These are phyloP conservation scores for Emergomyces orientalis DNA, from an alignment of 2,329 filamentous ascomycete genomes.

Conservation along the genomic window DNA sequence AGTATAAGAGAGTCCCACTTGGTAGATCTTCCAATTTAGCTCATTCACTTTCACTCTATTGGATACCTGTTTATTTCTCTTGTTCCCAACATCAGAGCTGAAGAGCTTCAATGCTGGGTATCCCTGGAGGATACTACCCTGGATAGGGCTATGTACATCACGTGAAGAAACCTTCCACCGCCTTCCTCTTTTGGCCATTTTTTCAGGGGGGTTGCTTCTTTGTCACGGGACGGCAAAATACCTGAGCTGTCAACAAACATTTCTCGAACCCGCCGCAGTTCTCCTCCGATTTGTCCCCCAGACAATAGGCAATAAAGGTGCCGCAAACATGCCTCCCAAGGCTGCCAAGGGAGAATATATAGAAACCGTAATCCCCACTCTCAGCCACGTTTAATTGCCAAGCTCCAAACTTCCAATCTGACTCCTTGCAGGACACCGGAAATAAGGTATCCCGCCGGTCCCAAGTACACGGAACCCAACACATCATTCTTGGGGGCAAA, in stretches of 20 bases:
- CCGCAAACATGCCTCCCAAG: constrained; percentile 59
- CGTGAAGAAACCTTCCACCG: neutral
- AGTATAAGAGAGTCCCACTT: neutral
- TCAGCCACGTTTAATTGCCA: neutral
- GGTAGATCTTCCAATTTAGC: neutral
- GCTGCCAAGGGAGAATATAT: constrained; percentile 86
- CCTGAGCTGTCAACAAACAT: neutral
- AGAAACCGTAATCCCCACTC: constrained; percentile 61
- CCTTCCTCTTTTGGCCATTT: neutral
- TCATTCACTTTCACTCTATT: neutral
- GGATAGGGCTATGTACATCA: neutral
- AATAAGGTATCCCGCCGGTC: constrained; percentile 96
- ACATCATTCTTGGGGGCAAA: constrained; percentile 94
- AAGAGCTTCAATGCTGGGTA: too few relatives aligned
- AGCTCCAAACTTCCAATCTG: neutral
- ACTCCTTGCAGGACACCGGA: constrained; percentile 65
- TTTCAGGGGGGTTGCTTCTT: too few relatives aligned
- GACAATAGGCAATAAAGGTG: neutral
- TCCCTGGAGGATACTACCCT: neutral
- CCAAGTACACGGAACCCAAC: constrained; percentile 86
- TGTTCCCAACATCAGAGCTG: neutral
- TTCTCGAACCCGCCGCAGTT: neutral
- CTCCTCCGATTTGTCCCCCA: neutral
- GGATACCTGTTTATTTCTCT: neutral
- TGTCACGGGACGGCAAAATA: neutral